Base-by-base conservation (phyloP, 2,329 filamentous ascomycete species). In the Pyricularia sp. region DNA sequence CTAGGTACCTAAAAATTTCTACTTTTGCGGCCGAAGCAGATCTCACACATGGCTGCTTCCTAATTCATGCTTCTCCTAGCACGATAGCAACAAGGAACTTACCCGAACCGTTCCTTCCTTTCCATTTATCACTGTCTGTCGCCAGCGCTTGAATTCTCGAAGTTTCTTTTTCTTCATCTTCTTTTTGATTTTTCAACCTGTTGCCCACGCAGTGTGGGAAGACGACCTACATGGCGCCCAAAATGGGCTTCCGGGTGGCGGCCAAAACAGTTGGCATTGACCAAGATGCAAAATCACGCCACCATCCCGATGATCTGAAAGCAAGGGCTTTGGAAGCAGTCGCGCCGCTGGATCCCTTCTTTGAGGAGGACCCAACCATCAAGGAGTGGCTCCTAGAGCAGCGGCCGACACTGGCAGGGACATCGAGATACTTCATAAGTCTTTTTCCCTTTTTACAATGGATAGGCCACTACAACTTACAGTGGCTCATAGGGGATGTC, bases 401-500 rank as follows among this genome's bases (percentile, higher is more conserved):
- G 19, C 70, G 72, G 0, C 77, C 78, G 3, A 71, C 74, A 1
- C 24, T 66, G n/a, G 70, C 66, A 1, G 72, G 72, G 7, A 64
- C 75, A 8, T 70, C 66, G 7, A 65, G 64, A 44, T 80, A 80
- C 66, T 44, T 79, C 63, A 72, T 71, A 65, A 74, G 72, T 66
- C 70, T 82, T 22, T 82, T 82, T 67, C 80, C 81, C 2, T 82
- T 81, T 69, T 69, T 77, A 66, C 73, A 73, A 16, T 82, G 81
- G 80, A 79, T 82, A 16, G 33, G 33, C 13, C 57, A 61, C 12
- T 65, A 65, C 60, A 65, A 65, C 12, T 28, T 62, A 13, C 59
- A 53, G 3, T 65, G 64, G 64, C 28, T 65, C 19, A n/a, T n/a
- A 4, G 64, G 64, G 4, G 64, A 65, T 16, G 28, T 65, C 40